These are phyloP conservation scores for Prosopis cineraria DNA, from an alignment of 306 rosid species.

Conservation along the genomic window DNA sequence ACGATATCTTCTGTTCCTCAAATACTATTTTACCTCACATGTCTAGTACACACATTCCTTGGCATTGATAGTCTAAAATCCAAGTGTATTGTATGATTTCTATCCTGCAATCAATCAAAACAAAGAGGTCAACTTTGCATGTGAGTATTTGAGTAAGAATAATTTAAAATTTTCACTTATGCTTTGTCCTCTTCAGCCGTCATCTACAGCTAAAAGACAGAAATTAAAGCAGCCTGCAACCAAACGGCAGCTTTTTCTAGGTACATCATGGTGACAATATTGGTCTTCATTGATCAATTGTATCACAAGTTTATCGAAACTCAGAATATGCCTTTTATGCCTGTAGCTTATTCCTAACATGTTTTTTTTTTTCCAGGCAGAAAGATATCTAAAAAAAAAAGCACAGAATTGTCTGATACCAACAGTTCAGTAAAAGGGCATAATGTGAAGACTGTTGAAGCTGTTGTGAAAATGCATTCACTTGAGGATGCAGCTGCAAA, in stretches of 20 bases:
- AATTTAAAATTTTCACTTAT: constrained; percentile 32
- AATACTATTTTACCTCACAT: not conserved
- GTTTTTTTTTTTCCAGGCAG: constrained; percentile 48
- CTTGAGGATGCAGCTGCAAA: constrained; percentile 42
- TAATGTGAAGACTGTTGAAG: constrained; percentile 39
- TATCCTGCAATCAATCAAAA: not conserved
- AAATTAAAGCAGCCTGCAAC: constrained; percentile 52
- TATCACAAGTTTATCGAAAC: constrained; percentile 22
- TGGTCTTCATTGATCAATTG: constrained; percentile 20
- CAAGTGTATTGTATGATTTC: not conserved
- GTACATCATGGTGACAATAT: constrained; percentile 44
- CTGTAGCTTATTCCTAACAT: constrained; percentile 12
- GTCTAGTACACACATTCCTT: constrained; percentile 4
- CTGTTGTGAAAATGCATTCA: constrained; percentile 41
- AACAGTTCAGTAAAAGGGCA: constrained; percentile 39
- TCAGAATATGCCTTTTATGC: constrained; percentile 19
- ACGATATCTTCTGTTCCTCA: constrained; percentile 1
- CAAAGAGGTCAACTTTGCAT: not conserved
- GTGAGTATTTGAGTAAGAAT: constrained; percentile 25
- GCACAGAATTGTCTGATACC: constrained; percentile 38
- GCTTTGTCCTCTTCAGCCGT: constrained; percentile 51
- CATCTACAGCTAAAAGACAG: constrained; percentile 61
- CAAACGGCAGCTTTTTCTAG: constrained; percentile 45
- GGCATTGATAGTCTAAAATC: constrained; percentile 5
- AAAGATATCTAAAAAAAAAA: constrained; percentile 37